These are phyloP conservation scores for Rostrohypoxylon terebratum DNA, from an alignment of 495 filamentous ascomycete species.

Conservation along the genomic window DNA sequence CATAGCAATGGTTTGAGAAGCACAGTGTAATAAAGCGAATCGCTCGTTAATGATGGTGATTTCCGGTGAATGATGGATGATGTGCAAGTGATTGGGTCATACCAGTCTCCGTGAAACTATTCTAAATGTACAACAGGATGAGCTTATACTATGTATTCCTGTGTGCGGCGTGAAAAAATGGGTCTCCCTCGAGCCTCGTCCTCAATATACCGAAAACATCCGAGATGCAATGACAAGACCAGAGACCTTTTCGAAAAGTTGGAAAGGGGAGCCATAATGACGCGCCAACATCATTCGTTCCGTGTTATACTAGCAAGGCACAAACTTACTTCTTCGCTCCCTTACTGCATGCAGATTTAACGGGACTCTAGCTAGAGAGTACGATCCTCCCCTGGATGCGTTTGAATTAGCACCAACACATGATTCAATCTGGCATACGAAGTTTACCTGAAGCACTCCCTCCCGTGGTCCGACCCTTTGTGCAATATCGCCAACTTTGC, in stretches of 20 bases:
- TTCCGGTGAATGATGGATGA: neutral
- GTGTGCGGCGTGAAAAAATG: no score
- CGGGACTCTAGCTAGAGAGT: no score
- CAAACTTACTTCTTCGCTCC: neutral
- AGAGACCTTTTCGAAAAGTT: neutral
- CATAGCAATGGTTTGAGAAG: slow-evolving; percentile 6
- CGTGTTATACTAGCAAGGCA: neutral
- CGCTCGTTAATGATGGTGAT: neutral
- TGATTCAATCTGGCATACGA: neutral
- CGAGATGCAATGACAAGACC: no score
- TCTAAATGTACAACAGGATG: neutral
- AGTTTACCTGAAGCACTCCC: neutral
- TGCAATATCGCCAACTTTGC: neutral
- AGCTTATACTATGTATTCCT: no score
- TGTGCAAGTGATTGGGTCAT: neutral
- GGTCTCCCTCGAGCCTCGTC: no score
- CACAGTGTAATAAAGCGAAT: slow-evolving; percentile 26
- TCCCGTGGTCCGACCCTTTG: neutral
- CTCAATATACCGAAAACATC: no score
- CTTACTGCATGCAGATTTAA: neutral
- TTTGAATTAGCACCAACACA: no score
- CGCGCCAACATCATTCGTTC: neutral
- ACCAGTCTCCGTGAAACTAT: neutral
- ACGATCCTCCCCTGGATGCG: no score
- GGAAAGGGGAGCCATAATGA: neutral